Evolutionary conservation across 805 yeast genomes (phyloP).

Genomic region (Metschnikowia peoriensis): DNA sequence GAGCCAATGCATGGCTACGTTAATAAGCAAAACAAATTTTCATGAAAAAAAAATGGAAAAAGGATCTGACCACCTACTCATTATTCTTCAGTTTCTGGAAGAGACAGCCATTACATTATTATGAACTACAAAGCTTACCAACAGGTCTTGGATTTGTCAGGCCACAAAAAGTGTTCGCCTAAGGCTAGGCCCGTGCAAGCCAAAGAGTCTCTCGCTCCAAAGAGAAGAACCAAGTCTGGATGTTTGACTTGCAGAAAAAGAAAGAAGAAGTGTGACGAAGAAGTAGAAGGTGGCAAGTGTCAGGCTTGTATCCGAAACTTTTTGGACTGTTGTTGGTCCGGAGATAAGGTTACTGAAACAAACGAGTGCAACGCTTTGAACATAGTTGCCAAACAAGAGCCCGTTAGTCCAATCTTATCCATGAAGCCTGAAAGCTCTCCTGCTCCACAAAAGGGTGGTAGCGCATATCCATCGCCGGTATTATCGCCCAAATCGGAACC

Average conservation of each 20-base stretch:
- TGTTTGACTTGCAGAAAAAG: constrained; percentile 58
- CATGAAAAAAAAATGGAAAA: not conserved
- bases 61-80: not conserved
- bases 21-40: constrained; percentile 7
- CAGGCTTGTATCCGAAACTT: constrained; percentile 46
- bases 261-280: constrained; percentile 63
- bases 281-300: constrained; percentile 39
- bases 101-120: not conserved
- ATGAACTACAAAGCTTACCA: constrained; percentile 37
- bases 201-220: constrained; percentile 11
- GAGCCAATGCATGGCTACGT: constrained; percentile 1
- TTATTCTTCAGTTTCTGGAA: constrained; percentile 3
- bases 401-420: not conserved
- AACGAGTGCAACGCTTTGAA: not conserved
- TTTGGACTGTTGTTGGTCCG: constrained; percentile 45
- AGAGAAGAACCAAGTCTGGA: constrained; percentile 21
- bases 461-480: constrained; percentile 34
- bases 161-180: constrained; percentile 10
- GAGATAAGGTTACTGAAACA: not conserved
- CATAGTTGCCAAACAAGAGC: not conserved
- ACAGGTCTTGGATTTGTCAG: constrained; percentile 33
- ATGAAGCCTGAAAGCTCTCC: not conserved
- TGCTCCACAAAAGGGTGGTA: constrained; percentile 15
- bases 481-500: constrained; percentile 25
- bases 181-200: constrained; percentile 5